A percentile compares a stretch with the other conserved stretches of the same genome.
These are phyloP conservation scores for Aegilops bicornis DNA, from an alignment of 176 grass and related monocot genomes.

Conservation along the genomic window DNA sequence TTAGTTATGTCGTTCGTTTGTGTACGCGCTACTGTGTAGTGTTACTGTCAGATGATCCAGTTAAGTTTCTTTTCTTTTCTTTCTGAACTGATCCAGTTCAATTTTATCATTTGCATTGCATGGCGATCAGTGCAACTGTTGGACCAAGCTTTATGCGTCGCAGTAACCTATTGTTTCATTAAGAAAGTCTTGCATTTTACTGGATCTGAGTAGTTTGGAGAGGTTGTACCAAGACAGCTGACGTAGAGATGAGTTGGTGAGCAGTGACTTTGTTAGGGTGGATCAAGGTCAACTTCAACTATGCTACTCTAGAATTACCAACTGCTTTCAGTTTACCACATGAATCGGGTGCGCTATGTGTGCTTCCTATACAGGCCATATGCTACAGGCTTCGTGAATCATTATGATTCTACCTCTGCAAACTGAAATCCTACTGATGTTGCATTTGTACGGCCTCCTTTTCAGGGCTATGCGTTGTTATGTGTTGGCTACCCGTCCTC, in stretches of 20 bases:
- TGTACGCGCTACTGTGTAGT: background rate
- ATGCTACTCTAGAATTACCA: background rate
- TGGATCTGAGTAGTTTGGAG: background rate
- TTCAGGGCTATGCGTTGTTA: constrained; percentile 91
- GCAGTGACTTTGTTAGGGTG: background rate
- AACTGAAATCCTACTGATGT: background rate
- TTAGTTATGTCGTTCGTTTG: background rate
- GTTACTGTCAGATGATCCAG: background rate
- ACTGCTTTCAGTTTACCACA: background rate
- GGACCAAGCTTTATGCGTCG: background rate
- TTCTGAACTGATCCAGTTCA: background rate
- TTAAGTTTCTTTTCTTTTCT: too few relatives aligned
- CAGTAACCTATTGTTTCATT: background rate
- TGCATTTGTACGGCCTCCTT: constrained; percentile 19
- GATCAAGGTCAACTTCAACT: background rate
- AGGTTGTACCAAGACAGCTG: background rate
- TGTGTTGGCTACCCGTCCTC: constrained; percentile 90
- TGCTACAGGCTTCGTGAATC: background rate
- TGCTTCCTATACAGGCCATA: background rate
- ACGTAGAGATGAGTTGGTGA: background rate
- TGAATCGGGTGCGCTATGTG: background rate
- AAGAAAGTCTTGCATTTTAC: background rate
- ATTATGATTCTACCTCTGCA: background rate
- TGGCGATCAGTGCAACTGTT: background rate
- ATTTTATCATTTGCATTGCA: background rate